Conservation (phyloP, 139 green algal species). For the Volvox reticuliferus region DNA sequence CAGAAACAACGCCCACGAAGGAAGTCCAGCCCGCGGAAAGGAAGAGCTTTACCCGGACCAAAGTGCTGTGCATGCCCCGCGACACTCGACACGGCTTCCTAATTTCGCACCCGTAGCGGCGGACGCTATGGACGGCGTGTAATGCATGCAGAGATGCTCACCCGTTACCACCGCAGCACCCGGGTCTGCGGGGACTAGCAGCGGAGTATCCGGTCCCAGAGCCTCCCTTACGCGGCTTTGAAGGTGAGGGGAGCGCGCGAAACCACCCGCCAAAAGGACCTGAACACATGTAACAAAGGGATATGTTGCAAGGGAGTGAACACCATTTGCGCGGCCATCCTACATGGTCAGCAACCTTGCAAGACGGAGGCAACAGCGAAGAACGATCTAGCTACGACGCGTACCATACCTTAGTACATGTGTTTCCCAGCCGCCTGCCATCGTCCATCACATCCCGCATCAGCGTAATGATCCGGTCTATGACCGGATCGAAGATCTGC, state of each 20-base stretch:
- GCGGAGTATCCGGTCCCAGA: background rate
- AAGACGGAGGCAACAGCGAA: background rate
- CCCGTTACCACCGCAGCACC: slow-evolving; percentile 6
- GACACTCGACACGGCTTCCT: background rate
- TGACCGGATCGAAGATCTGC: slow-evolving; percentile 21
- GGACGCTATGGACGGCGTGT: background rate
- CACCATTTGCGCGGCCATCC: background rate
- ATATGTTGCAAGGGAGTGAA: background rate
- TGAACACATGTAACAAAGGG: background rate
- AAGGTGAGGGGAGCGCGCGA: slow-evolving; percentile 34
- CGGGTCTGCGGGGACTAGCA: slow-evolving; percentile 6
- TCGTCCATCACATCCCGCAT: background rate
- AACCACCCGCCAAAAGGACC: slow-evolving; percentile 33
- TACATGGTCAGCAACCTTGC: background rate
- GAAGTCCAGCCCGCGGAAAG: no score
- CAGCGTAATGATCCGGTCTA: background rate
- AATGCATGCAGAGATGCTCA: background rate
- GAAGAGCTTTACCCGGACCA: no score
- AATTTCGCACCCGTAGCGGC: background rate
- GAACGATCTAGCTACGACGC: background rate
- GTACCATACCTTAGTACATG: slow-evolving; percentile 39
- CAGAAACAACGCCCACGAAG: no score
- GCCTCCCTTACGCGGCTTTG: slow-evolving; percentile 7
- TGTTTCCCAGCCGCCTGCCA: background rate
- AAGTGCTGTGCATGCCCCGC: no score